A percentile compares a stretch with the other conserved stretches of the same genome.
These are phyloP conservation scores for Trametes polyzona DNA, from an alignment of 1,284 basidiomycete genomes.

Conservation along the genomic window DNA sequence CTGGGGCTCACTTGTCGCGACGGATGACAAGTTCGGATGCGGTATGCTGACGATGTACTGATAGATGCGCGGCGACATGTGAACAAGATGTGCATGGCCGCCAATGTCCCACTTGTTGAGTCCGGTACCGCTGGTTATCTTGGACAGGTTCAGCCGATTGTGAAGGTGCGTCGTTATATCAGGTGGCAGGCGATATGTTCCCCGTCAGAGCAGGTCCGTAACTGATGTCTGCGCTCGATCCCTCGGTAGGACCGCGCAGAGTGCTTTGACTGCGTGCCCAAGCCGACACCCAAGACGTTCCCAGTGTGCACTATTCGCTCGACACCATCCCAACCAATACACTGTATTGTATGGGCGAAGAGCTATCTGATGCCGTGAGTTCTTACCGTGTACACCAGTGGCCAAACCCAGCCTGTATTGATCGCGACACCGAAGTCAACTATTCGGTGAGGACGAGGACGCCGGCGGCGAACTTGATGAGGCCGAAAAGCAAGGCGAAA, in stretches of 20 bases:
- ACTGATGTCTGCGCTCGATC: not conserved
- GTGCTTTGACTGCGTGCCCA: constrained; percentile 92
- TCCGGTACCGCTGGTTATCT: constrained; percentile 97
- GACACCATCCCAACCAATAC: constrained; percentile 96
- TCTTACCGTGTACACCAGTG: too few relatives aligned
- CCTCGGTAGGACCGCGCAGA: constrained; percentile 73
- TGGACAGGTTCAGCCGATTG: constrained; percentile 81
- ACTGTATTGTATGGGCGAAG: constrained; percentile 99
- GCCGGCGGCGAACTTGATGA: constrained; percentile 80
- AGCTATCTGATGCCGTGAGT: constrained; percentile 93
- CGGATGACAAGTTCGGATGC: too few relatives aligned
- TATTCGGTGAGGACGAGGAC: constrained; percentile 92
- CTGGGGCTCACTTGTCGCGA: not conserved
- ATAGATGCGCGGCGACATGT: constrained; percentile 90
- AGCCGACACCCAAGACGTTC: constrained; percentile 91
- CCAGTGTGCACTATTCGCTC: constrained; percentile 99
- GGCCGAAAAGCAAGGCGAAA: constrained; percentile 87
- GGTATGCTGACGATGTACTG: not conserved
- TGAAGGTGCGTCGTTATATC: constrained; percentile 54
- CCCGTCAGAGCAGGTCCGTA: too few relatives aligned
- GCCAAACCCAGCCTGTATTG: too few relatives aligned
- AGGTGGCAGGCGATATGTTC: too few relatives aligned
- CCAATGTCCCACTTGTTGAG: constrained; percentile 90
- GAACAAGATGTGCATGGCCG: constrained; percentile 96
- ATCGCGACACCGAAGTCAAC: too few relatives aligned